phyloP scores from a whole-genome alignment of 2,329 filamentous ascomycete genomes.

The Alternaria triticimaculans region DNA sequence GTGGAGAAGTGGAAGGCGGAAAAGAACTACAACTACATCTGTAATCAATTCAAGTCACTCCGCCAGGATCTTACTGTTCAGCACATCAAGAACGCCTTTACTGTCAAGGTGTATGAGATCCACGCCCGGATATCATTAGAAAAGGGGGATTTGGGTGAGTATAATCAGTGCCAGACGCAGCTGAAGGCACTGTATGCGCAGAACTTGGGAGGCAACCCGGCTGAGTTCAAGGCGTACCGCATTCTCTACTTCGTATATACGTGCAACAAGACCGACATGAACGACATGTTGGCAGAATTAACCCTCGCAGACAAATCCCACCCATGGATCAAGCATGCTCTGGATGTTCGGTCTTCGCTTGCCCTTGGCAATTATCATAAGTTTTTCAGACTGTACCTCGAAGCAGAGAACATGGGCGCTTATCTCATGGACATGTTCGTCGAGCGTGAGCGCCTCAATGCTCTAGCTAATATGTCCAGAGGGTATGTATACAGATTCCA shows the following conservation, averaged over 20 bases:
- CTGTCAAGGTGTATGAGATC: slow-evolving; percentile 94
- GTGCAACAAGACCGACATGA: slow-evolving; percentile 96
- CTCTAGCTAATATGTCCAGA: slow-evolving; percentile 91
- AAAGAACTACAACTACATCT: slow-evolving; percentile 95
- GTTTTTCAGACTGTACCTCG: slow-evolving; percentile 95
- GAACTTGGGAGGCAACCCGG: slow-evolving; percentile 84
- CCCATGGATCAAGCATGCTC: slow-evolving; percentile 82
- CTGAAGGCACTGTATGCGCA: slow-evolving; percentile 88
- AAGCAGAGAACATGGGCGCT: slow-evolving; percentile 94
- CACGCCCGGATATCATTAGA: slow-evolving; percentile 97
- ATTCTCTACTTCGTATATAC: slow-evolving; percentile 99
- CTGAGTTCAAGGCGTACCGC: slow-evolving; percentile 99
- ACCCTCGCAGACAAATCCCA: slow-evolving; percentile 94
- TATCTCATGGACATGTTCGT: slow-evolving; percentile 99
- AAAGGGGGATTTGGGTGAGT: slow-evolving; percentile 99
- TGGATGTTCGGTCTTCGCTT: slow-evolving; percentile 88
- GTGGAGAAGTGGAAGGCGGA: slow-evolving; percentile 95
- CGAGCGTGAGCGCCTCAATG: slow-evolving; percentile 86
- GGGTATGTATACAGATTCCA: slow-evolving; percentile 68
- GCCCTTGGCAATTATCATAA: slow-evolving; percentile 96
- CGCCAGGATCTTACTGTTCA: slow-evolving; percentile 98
- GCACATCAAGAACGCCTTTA: slow-evolving; percentile 95
- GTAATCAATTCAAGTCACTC: slow-evolving; percentile 98
- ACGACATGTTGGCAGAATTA: slow-evolving; percentile 98
- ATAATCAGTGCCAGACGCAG: slow-evolving; percentile 99